Conservation (phyloP, 2,329 filamentous ascomycete species). For the Coniochaeta sp. region DNA sequence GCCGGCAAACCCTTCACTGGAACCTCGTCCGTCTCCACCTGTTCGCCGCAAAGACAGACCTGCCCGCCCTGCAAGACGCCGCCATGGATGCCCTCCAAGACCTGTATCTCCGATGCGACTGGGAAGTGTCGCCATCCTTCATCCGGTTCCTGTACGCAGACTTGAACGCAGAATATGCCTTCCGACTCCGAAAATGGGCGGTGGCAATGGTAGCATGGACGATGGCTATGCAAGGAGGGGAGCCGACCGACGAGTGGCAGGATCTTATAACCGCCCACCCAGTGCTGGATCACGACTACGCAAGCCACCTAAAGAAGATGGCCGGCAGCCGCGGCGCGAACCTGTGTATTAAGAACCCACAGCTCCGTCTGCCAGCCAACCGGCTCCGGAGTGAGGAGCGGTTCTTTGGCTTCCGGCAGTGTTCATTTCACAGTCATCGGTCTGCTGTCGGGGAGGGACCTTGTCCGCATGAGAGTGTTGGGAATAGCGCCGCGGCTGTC, state of each 20-base stretch:
- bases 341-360: constrained; percentile 52
- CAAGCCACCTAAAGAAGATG: constrained; percentile 46
- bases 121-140: constrained; percentile 47
- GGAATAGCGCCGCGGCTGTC: background rate
- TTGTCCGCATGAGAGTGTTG: constrained; percentile 36
- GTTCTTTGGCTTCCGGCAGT: constrained; percentile 52
- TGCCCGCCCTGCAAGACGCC: constrained; percentile 46
- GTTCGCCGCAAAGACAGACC: constrained; percentile 45
- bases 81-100: constrained; percentile 54
- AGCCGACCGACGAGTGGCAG: constrained; percentile 23
- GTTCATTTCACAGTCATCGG: constrained; percentile 54
- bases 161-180: constrained; percentile 40
- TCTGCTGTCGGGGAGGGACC: constrained; percentile 43
- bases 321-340: constrained; percentile 37
- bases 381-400: constrained; percentile 48
- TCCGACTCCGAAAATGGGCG: constrained; percentile 50
- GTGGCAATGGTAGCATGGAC: constrained; percentile 56
- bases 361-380: constrained; percentile 51
- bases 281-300: constrained; percentile 43
- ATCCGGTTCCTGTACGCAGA: constrained; percentile 47
- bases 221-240: constrained; percentile 35
- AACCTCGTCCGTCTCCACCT: constrained; percentile 49
- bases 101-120: constrained; percentile 50
- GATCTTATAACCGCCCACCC: constrained; percentile 35
- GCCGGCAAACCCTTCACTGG: constrained; percentile 41